Base-by-base conservation (phyloP, 1,284 basidiomycete genomes). In the Pseudozyma pruni region DNA sequence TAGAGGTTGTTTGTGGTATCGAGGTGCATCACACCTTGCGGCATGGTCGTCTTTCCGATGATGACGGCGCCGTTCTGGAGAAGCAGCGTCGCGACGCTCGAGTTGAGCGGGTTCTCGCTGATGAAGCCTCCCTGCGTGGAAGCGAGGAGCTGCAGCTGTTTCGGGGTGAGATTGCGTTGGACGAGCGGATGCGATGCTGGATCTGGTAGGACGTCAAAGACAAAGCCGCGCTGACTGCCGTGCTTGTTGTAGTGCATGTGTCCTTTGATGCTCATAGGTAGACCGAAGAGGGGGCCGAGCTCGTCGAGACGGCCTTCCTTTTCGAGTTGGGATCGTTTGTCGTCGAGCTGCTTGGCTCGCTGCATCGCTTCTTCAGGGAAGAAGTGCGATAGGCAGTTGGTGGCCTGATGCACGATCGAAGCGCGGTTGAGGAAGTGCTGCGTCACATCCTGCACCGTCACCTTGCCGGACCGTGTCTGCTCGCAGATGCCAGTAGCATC, bases 21-120 rank as follows among this genome's bases (percentile, higher is more conserved):
- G 19, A 77, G 52, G 34, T 75, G 74, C 75, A 77, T 75, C 25
- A 77, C 39, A n/a, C 60, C 63, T 42, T 75, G 69, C 0, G 74
- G 74, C 74, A 76, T 74, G 22, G 58, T 68, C 11, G 74, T 76
- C 56, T 76, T 76, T 41, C 51, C 55, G 19, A 69, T 48, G 41
- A 76, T 66, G 17, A 76, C 62, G 1, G 60, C 72, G 31, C 71
- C 74, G 20, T 55, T 52, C 4, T 58, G 43, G 2, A 68, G 48
- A 2, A 76, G 47, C 25, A 61, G 31, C 13, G 29, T 11, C 1
- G 64, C 72, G 8, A 72, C 23, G 39, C 54, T 50, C 22, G 67
- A 53, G 20, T 71, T 39, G 17, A 46, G 33, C 11, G 48, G 49
- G 8, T 34, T n/a, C 22, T 68, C 46, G 22, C 41, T 58, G 20